phyloP scores from a whole-genome alignment of 1,284 basidiomycete genomes.

The Pterulicium gracile region DNA sequence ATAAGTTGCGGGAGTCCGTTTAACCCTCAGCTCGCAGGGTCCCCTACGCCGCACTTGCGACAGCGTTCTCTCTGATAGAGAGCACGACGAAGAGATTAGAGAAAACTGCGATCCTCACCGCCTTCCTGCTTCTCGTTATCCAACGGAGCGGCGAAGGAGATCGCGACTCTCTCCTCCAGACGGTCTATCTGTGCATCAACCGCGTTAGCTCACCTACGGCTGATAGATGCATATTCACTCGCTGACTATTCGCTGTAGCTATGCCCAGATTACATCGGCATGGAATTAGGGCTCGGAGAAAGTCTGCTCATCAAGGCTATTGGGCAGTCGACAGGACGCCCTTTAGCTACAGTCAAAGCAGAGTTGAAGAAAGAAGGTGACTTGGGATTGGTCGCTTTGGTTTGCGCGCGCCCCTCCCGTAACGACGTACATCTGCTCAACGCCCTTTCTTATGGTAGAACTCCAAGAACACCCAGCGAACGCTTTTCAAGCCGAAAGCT shows the following conservation, averaged over 20 bases:
- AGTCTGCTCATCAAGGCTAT: constrained; percentile 93
- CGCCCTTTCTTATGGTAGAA: constrained; percentile 38
- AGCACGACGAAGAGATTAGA: constrained; percentile 93
- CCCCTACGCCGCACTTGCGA: constrained; percentile 87
- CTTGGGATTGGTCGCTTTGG: constrained; percentile 92
- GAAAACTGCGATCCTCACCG: constrained; percentile 83
- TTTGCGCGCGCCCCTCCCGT: constrained; percentile 19
- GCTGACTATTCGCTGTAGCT: no score
- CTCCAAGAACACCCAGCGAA: constrained; percentile 90
- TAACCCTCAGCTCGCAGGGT: constrained; percentile 42
- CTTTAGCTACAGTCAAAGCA: constrained; percentile 72
- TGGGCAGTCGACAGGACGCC: constrained; percentile 87
- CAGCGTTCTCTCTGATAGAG: constrained; percentile 86
- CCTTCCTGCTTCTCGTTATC: constrained; percentile 86
- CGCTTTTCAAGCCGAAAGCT: constrained; percentile 89
- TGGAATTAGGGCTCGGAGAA: constrained; percentile 96
- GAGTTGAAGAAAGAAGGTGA: constrained; percentile 95
- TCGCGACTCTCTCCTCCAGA: constrained; percentile 65
- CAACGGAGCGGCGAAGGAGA: constrained; percentile 69
- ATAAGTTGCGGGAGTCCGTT: no score
- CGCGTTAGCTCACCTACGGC: no score
- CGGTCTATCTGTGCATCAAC: constrained; percentile 96
- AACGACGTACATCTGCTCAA: not conserved
- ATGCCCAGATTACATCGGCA: constrained; percentile 91
- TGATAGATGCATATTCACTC: no score